Percentiles rank a stretch among this genome's conserved stretches.
Evolutionary conservation across 176 grass and related monocot species (phyloP).

Genomic region (Aegilops tauschii): DNA sequence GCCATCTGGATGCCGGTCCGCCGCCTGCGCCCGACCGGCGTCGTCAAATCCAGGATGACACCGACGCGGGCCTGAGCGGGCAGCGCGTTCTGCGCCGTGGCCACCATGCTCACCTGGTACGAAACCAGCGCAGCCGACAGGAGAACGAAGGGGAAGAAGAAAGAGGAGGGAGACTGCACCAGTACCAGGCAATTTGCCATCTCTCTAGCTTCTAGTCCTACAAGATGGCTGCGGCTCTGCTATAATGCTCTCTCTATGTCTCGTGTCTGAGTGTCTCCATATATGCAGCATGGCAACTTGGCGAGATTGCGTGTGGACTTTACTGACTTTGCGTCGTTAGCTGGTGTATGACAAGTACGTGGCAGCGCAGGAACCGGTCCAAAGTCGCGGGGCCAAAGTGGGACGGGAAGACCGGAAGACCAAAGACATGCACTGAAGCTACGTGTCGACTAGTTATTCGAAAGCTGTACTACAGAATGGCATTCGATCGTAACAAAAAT

Average conservation of each 20-base stretch:
- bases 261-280: too few species aligned
- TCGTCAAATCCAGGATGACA: constrained; percentile 35
- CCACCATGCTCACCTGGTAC: background rate
- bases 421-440: too few species aligned
- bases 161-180: too few species aligned
- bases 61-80: constrained; percentile 39
- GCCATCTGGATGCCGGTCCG: constrained; percentile 45
- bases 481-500: too few species aligned
- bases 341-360: background rate
- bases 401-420: too few species aligned
- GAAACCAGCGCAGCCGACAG: background rate
- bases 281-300: too few species aligned
- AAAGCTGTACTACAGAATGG: too few species aligned
- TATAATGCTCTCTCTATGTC: too few species aligned
- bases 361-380: background rate
- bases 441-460: too few species aligned
- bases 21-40: background rate
- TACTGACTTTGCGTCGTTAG: background rate
- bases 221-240: too few species aligned
- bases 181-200: background rate
- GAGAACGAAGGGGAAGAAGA: background rate
- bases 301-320: background rate
- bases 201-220: too few species aligned
- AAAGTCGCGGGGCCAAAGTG: too few species aligned
- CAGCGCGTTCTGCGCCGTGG: constrained; percentile 20